Conservation (phyloP, 2,329 filamentous ascomycete species). For the Nothomitra cinnamomea region DNA sequence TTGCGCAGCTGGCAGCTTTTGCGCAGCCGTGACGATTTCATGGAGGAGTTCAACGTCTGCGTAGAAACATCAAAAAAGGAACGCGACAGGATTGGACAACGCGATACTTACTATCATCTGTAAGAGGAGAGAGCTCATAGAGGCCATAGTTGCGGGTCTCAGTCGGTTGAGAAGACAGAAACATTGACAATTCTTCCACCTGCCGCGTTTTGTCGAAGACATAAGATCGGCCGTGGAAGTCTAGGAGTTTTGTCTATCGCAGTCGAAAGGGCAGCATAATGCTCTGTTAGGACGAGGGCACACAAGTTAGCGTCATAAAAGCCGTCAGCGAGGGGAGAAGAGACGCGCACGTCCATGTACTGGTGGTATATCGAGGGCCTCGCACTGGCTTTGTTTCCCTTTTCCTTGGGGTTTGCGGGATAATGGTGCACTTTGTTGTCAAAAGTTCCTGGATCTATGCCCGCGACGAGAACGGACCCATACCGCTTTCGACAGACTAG, state of each 20-base stretch:
- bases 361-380: no score
- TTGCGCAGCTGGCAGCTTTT: constrained; percentile 46
- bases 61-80: not conserved
- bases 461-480: no score
- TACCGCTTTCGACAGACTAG: no score
- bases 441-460: no score
- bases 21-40: constrained; percentile 55
- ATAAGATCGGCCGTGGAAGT: constrained; percentile 16
- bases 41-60: constrained; percentile 65
- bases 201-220: constrained; percentile 24
- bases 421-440: no score
- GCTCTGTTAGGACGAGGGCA: not conserved
- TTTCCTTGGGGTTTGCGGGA: no score
- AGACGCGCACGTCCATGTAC: no score
- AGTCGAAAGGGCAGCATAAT: not conserved
- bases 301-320: not conserved
- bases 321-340: not conserved
- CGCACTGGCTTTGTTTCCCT: no score
- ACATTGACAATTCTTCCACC: constrained; percentile 25
- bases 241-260: not conserved
- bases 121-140: constrained; percentile 24
- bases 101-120: constrained; percentile 22
- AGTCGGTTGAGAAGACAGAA: constrained; percentile 6
- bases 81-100: not conserved
- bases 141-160: constrained; percentile 17